These are phyloP conservation scores for Geum urbanum DNA, from an alignment of 306 rosid species.

Conservation along the genomic window DNA sequence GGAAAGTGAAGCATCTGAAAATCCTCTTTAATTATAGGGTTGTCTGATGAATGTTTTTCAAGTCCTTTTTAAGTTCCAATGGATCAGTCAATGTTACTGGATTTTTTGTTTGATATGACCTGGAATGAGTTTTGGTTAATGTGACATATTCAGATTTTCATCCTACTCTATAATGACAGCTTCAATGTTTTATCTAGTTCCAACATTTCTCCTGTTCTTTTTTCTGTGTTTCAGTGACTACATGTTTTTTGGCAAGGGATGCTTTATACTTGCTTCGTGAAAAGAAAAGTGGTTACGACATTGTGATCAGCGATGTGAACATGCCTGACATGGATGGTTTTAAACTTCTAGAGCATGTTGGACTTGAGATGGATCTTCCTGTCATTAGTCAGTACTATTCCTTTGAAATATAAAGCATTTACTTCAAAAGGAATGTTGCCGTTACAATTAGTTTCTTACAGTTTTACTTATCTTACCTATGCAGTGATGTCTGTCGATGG, in stretches of 20 bases:
- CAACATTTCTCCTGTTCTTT: slow-evolving; percentile 11
- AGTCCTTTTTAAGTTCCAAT: background rate
- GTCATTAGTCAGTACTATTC: slow-evolving; percentile 80
- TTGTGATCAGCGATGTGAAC: slow-evolving; percentile 95
- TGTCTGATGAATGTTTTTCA: too few species aligned
- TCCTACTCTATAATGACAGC: slow-evolving; percentile 10
- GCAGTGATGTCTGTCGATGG: slow-evolving; percentile 99
- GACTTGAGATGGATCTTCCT: slow-evolving; percentile 99
- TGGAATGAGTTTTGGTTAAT: slow-evolving; percentile 2
- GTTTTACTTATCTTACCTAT: slow-evolving; percentile 35
- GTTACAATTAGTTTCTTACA: slow-evolving; percentile 32
- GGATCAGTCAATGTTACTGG: background rate
- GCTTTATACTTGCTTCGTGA: slow-evolving; percentile 84
- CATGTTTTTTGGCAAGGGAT: slow-evolving; percentile 79
- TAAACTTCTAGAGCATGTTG: slow-evolving; percentile 96
- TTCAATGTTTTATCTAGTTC: slow-evolving; percentile 9
- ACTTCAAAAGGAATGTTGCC: slow-evolving; percentile 26
- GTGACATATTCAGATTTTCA: slow-evolving; percentile 11
- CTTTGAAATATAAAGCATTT: slow-evolving; percentile 29
- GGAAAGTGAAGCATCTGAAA: slow-evolving; percentile 12
- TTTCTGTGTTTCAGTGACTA: slow-evolving; percentile 60
- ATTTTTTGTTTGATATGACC: background rate
- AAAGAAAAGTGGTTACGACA: slow-evolving; percentile 82
- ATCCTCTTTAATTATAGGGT: background rate
- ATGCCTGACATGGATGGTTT: slow-evolving; percentile 99